Evolutionary conservation across 1,139 yeast species (phyloP).

Genomic region (Saccharomycopsis phalli): DNA sequence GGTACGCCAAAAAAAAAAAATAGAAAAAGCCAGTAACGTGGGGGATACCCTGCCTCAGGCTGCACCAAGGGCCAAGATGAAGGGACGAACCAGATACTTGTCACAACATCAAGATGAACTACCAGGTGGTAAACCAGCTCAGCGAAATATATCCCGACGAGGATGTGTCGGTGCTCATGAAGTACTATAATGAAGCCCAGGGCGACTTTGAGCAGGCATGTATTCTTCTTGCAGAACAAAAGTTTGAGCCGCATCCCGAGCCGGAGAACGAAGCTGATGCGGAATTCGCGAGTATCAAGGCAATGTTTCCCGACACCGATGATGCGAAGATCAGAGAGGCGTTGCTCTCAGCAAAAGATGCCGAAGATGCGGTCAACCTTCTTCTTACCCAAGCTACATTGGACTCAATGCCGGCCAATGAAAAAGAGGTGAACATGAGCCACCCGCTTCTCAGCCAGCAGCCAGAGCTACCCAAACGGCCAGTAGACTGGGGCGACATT

Average conservation of each 20-base stretch:
- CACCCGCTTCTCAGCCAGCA: background rate
- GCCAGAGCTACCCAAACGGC: background rate
- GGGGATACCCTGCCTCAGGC: too few relatives aligned
- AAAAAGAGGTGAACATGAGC: background rate
- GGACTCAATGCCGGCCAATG: background rate
- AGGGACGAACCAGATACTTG: too few relatives aligned
- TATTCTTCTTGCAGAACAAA: background rate
- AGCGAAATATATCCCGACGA: slow-evolving; percentile 3
- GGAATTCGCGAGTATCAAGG: slow-evolving; percentile 7
- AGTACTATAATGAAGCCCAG: background rate
- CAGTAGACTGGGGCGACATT: background rate
- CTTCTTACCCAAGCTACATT: slow-evolving; percentile 4
- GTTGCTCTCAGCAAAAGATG: background rate
- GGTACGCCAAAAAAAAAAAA: too few relatives aligned
- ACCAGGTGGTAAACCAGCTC: slow-evolving; percentile 2
- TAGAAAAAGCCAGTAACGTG: too few relatives aligned
- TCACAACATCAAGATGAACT: too few relatives aligned
- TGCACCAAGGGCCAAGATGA: too few relatives aligned
- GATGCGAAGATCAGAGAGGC: slow-evolving; percentile 3
- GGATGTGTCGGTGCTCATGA: background rate
- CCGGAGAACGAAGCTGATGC: background rate
- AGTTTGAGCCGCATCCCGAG: background rate
- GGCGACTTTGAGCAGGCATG: slow-evolving; percentile 3
- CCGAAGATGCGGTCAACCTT: slow-evolving; percentile 4
- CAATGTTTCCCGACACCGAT: slow-evolving; percentile 8